Conservation (phyloP, 768 basidiomycete species). For the Mrakia blollopis region DNA sequence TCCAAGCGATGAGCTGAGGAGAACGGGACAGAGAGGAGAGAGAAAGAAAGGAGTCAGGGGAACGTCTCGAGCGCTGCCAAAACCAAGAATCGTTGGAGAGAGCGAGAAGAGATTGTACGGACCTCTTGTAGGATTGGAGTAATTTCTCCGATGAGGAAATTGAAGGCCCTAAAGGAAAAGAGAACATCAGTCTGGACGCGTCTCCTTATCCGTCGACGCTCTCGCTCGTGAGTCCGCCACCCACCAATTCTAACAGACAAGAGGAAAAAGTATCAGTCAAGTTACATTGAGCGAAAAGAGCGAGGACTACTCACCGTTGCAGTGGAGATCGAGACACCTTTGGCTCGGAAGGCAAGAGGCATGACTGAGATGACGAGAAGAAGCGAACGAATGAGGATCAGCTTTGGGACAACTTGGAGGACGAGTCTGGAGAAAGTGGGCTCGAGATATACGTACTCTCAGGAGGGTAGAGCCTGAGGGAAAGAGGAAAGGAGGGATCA, state of each 20-base stretch:
- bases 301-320: slow-evolving; percentile 52
- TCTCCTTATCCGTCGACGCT: neutral
- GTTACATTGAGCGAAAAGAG: neutral
- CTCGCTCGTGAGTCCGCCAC: no score
- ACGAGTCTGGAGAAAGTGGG: slow-evolving; percentile 60
- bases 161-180: slow-evolving; percentile 57
- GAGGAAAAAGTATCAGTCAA: no score
- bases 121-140: slow-evolving; percentile 79
- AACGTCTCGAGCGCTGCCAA: no score
- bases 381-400: neutral
- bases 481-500: neutral
- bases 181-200: neutral
- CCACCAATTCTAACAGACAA: no score
- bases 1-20: slow-evolving; percentile 63
- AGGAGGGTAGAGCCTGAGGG: slow-evolving; percentile 42
- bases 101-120: no score
- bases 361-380: slow-evolving; percentile 68
- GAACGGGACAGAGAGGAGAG: no score
- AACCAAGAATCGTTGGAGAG: no score
- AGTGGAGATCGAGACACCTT: slow-evolving; percentile 92
- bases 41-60: no score
- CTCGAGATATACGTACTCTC: no score
- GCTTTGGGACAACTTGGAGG: neutral
- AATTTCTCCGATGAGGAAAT: slow-evolving; percentile 79
- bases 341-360: slow-evolving; percentile 80